Percentiles rank a stretch among this genome's conserved stretches.
phyloP scores from a whole-genome alignment of 495 filamentous ascomycete species.

The Extremus antarcticus region DNA sequence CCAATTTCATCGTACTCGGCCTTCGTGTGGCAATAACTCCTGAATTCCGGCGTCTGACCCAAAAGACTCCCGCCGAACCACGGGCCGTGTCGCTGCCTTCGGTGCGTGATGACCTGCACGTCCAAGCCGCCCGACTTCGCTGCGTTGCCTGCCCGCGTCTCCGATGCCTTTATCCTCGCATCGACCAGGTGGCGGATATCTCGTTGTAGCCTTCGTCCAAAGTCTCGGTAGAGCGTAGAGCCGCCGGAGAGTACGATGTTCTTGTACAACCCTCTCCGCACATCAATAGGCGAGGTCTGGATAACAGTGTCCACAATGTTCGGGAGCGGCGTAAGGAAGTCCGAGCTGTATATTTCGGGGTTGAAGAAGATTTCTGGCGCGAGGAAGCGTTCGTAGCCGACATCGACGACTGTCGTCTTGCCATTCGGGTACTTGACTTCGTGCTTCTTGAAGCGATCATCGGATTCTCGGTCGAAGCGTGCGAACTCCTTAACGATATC shows the following conservation, averaged over 20 bases:
- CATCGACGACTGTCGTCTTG: constrained; percentile 70
- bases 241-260: constrained; percentile 97
- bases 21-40: constrained; percentile 98
- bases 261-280: constrained; percentile 94
- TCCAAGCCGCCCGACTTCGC: constrained; percentile 75
- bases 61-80: constrained; percentile 97
- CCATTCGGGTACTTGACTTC: constrained; percentile 79
- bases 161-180: constrained; percentile 77
- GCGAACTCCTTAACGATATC: constrained; percentile 98
- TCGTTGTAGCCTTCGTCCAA: constrained; percentile 85
- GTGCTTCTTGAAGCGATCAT: constrained; percentile 73
- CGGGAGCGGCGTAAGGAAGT: constrained; percentile 91
- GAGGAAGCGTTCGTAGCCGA: constrained; percentile 96
- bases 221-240: constrained; percentile 94
- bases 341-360: constrained; percentile 96
- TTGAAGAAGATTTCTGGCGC: constrained; percentile 99
- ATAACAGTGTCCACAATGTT: constrained; percentile 93
- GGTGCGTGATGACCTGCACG: constrained; percentile 92
- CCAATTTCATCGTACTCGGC: constrained; percentile 90
- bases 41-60: constrained; percentile 97
- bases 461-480: constrained; percentile 82
- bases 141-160: constrained; percentile 70
- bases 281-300: constrained; percentile 93
- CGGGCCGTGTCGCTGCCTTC: constrained; percentile 88
- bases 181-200: constrained; percentile 95